These are phyloP conservation scores for Sanguinoderma infundibulare DNA, from an alignment of 1,284 basidiomycete species.

Conservation along the genomic window DNA sequence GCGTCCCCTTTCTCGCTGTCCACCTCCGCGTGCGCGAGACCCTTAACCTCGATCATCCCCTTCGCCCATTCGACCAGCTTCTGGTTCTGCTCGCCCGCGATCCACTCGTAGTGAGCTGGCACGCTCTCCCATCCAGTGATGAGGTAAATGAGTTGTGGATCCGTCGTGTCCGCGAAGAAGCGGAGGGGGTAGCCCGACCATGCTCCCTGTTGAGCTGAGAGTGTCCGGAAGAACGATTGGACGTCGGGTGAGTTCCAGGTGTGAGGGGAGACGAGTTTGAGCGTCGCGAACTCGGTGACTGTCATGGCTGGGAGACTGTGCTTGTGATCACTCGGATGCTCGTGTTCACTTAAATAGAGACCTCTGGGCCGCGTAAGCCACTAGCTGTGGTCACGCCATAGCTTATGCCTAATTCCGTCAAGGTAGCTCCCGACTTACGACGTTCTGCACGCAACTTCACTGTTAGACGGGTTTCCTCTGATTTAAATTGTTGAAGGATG, in stretches of 20 bases:
- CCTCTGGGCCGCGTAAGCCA: background rate
- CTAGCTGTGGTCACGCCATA: background rate
- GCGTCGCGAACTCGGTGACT: slow-evolving; percentile 32
- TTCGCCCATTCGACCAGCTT: slow-evolving; percentile 38
- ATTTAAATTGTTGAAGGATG: too few relatives aligned
- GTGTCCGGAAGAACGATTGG: slow-evolving; percentile 25
- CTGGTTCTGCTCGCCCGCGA: slow-evolving; percentile 45
- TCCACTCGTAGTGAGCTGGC: slow-evolving; percentile 47
- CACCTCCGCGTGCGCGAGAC: slow-evolving; percentile 45
- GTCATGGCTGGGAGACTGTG: slow-evolving; percentile 18
- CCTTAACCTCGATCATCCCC: slow-evolving; percentile 38
- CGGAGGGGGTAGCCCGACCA: slow-evolving; percentile 45
- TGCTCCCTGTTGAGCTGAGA: slow-evolving; percentile 40
- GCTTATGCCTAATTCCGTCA: background rate
- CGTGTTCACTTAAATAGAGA: background rate
- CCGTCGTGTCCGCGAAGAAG: slow-evolving; percentile 38
- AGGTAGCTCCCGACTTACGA: too few relatives aligned
- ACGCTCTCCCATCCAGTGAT: slow-evolving; percentile 50
- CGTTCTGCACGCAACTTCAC: too few relatives aligned
- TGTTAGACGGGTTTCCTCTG: too few relatives aligned
- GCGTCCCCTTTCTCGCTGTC: slow-evolving; percentile 23
- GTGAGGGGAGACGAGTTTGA: slow-evolving; percentile 23
- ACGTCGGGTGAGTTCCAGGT: slow-evolving; percentile 18
- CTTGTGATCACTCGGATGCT: background rate
- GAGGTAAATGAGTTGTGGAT: slow-evolving; percentile 39